These are phyloP conservation scores for Botrytis sinoallii DNA, from an alignment of 2,329 filamentous ascomycete species.

Conservation along the genomic window DNA sequence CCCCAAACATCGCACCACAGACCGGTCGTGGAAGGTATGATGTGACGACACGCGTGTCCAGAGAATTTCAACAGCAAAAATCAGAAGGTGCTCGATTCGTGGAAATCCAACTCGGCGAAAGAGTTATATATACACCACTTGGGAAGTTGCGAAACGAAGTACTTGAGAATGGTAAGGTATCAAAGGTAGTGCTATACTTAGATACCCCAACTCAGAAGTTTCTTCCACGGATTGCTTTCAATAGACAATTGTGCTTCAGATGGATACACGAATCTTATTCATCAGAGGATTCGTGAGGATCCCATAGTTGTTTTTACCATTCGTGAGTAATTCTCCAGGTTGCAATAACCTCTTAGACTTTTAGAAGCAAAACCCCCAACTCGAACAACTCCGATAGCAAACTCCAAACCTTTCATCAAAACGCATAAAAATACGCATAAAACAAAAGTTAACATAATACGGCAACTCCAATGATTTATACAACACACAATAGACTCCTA, in stretches of 20 bases:
- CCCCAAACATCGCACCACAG: neutral
- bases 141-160: neutral
- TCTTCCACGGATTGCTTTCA: neutral
- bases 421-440: neutral
- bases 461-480: neutral
- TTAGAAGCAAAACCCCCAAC: neutral
- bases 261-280: neutral
- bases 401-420: neutral
- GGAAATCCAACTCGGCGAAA: neutral
- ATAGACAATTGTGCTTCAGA: neutral
- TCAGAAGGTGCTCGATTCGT: neutral
- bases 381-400: neutral
- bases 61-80: neutral
- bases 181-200: neutral
- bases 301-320: neutral
- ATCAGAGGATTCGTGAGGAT: neutral
- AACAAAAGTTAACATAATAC: neutral
- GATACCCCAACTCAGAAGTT: too few relatives aligned
- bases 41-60: neutral
- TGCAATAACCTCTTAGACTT: neutral
- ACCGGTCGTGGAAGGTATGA: neutral
- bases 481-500: neutral
- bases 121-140: neutral
- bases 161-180: too few relatives aligned
- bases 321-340: neutral